Conservation (phyloP, 108 stramenopile species). For the Pseudonitzschia pungens region DNA sequence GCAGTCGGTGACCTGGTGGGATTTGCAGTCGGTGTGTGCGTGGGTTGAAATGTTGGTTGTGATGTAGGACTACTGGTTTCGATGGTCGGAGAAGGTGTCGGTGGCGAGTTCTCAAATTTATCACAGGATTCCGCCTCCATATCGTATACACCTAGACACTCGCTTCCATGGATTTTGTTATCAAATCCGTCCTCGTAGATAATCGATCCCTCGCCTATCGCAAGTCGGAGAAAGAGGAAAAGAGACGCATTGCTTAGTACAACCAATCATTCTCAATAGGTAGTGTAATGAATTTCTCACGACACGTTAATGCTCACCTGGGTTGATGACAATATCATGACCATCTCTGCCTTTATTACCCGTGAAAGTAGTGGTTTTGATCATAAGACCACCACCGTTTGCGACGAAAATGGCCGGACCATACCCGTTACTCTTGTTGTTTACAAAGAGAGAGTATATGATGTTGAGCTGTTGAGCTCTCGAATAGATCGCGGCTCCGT, state of each 20-base stretch:
- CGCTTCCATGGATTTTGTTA: neutral
- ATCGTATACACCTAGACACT: constrained; percentile 5
- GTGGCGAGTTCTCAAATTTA: constrained; percentile 3
- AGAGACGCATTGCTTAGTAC: neutral
- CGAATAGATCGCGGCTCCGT: constrained; percentile 27
- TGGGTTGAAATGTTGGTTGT: neutral
- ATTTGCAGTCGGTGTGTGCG: neutral
- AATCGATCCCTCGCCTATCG: neutral
- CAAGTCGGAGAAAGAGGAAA: neutral
- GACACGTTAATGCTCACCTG: neutral
- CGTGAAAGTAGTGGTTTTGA: constrained; percentile 18
- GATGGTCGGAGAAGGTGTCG: constrained; percentile 2
- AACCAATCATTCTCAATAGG: neutral
- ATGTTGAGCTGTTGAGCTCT: constrained; percentile 27
- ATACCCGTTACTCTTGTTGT: constrained; percentile 14
- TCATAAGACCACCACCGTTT: constrained; percentile 10
- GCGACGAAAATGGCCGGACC: constrained; percentile 27
- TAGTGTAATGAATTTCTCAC: neutral
- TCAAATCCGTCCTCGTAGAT: neutral
- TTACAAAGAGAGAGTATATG: constrained; percentile 5
- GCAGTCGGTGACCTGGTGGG: too few species aligned
- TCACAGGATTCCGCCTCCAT: neutral
- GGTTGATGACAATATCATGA: constrained; percentile 16
- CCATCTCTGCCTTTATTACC: constrained; percentile 22
- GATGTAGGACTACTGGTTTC: neutral